These are phyloP conservation scores for Jaltomata sinuosa DNA, from an alignment of 257 asterid genomes.

Conservation along the genomic window DNA sequence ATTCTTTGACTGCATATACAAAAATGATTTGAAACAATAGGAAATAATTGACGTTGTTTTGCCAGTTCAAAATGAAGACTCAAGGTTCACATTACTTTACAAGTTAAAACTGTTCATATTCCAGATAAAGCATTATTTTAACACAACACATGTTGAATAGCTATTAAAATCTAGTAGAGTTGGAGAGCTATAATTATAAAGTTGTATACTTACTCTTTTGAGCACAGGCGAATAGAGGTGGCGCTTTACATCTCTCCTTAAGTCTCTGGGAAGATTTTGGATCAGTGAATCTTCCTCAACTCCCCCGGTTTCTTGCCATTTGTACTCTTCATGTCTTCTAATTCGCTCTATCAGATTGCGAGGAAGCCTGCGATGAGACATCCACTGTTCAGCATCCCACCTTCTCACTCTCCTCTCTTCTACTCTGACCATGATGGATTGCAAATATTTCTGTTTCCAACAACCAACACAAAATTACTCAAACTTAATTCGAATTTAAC, in stretches of 20 bases:
- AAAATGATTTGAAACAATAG: no score
- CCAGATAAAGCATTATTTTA: neutral
- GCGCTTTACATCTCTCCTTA: neutral
- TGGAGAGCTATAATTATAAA: neutral
- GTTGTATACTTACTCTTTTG: neutral
- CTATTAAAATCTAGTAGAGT: neutral
- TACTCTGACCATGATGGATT: neutral
- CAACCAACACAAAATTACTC: neutral
- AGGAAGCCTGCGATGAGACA: neutral
- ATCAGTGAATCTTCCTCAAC: neutral
- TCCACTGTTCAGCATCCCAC: neutral
- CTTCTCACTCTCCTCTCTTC: neutral
- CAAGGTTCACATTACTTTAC: no score
- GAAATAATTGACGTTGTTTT: no score
- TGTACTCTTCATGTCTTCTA: neutral
- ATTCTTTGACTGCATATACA: no score
- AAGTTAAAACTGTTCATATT: no score
- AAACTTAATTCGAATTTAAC: neutral
- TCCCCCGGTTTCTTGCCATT: neutral
- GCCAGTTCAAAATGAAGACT: no score
- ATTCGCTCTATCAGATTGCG: neutral
- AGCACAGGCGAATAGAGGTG: neutral
- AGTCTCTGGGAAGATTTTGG: neutral
- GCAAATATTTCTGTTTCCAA: neutral
- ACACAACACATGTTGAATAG: neutral